Percentiles rank a stretch among this genome's conserved stretches.
These are phyloP conservation scores for Bidens hawaiensis DNA, from an alignment of 140 eudicot species.

Conservation along the genomic window DNA sequence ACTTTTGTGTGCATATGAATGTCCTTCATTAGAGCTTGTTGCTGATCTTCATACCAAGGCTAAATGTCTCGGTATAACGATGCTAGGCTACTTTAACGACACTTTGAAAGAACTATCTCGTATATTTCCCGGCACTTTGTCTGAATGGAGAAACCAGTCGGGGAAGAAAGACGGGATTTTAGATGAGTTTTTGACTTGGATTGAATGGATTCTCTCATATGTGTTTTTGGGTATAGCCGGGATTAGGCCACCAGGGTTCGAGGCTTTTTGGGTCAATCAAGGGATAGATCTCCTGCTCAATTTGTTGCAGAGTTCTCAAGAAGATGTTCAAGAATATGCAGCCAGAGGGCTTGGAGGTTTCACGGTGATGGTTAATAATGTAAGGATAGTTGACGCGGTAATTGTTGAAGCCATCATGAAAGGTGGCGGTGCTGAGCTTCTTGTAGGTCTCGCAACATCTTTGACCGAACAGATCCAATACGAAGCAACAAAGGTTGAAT, in stretches of 20 bases:
- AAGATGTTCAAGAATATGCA: slow-evolving; percentile 91
- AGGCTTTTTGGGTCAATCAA: slow-evolving; percentile 81
- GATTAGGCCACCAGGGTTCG: slow-evolving; percentile 63
- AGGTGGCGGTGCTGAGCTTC: slow-evolving; percentile 79
- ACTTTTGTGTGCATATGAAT: slow-evolving; percentile 71
- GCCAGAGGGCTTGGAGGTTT: slow-evolving; percentile 84
- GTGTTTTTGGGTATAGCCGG: slow-evolving; percentile 75
- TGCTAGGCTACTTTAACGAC: slow-evolving; percentile 54
- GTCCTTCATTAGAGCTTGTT: slow-evolving; percentile 63
- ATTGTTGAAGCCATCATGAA: slow-evolving; percentile 84
- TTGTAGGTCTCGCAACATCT: slow-evolving; percentile 65
- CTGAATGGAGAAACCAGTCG: slow-evolving; percentile 54
- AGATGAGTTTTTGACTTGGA: slow-evolving; percentile 68
- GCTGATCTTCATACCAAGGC: slow-evolving; percentile 37
- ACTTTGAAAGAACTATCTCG: slow-evolving; percentile 53
- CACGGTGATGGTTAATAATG: slow-evolving; percentile 71
- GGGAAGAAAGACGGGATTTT: slow-evolving; percentile 39
- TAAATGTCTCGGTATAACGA: slow-evolving; percentile 53
- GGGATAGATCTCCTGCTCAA: slow-evolving; percentile 68
- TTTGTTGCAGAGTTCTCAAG: slow-evolving; percentile 80
- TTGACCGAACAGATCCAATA: slow-evolving; percentile 90
- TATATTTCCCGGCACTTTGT: slow-evolving; percentile 59
- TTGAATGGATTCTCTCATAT: slow-evolving; percentile 82
- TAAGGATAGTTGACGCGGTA: slow-evolving; percentile 62
- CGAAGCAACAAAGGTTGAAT: slow-evolving; percentile 81